Base-by-base conservation (phyloP, 2,329 filamentous ascomycete species). In the Cryphonectria radicalis region DNA sequence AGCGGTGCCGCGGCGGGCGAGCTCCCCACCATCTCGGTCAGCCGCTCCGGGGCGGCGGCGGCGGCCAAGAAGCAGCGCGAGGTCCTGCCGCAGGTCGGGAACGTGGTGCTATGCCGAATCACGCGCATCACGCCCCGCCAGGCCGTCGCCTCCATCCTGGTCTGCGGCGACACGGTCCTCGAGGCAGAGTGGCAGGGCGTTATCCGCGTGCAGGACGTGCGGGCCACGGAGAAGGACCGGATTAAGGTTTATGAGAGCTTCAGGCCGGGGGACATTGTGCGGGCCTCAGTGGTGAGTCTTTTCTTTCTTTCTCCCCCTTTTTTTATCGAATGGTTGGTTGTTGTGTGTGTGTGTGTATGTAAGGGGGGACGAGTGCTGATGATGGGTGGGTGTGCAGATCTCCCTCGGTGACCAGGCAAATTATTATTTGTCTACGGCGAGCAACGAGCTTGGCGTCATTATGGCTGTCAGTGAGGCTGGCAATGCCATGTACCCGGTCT, bases 221-320 rank as follows among this genome's bases (percentile, higher is more conserved):
- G 96, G 70, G 94, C 94, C 3, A 97, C 96, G 25, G 96, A 99
- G 83, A 97, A 98, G 83, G 96, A 98, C 80, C 93, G 93, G 76
- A 93, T 98, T 60, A 93, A 92, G 80, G 93, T 98, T 74, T 91
- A 93, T 75, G 94, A 97, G 80, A 93, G 92, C 77, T 98, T 98
- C 79, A 88, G 94, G 75, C 95, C 97, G 0, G 96, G 96, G 0
- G 96, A 99, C 83, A 90, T 98, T 75, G 93, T 99, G 67, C 85
- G 93, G 66, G 96, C 94, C 5, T 88, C 91, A 70, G 94, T 99
- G 77, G 91, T 94, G 77, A 82, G 89, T 85, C 62, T 43, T 63
- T 7, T 37, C 17, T 68, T 85, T 60, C 32, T n/a, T 25, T 13
- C 13, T 46, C 22, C 1, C 11, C 14, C 3, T 42, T 28, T 17